Base-by-base conservation (phyloP, 192 early-diverging fungal genomes). In the Gryganskiella cystojenkinii region DNA sequence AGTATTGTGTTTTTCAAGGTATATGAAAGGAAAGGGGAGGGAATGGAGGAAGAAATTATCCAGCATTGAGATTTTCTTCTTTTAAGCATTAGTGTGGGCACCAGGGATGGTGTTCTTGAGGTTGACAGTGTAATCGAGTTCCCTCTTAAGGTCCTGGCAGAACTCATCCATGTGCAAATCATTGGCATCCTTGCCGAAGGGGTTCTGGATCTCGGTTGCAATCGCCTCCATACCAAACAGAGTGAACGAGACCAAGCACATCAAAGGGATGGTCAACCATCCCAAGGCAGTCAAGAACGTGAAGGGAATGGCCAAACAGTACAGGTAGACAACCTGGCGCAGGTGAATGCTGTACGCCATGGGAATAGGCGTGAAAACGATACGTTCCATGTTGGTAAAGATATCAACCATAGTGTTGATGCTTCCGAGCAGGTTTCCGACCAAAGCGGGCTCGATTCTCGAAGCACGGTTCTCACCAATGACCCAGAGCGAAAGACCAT, bases 141-240 rank as follows among this genome's bases (percentile, higher is more conserved):
- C 87, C 20, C 74, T 67, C 59, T 85, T 84, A 30, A 88, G 37
- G 55, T 85, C 78, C 2, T 75, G 78, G 40, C 87, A 86, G 69
- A 85, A 85, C 34, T 78, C 71, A 37, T 86, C 80, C 63, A 88
- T 64, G 33, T 84, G 83, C 27, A 89, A 52, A 72, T 87, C 86
- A 61, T 89, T 89, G 20, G 67, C 62, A 46, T 86, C 81, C 49
- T 80, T 76, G 68, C 82, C 86, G 55, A 87, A 68, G 22, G 94
- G 94, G 79, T 96, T 94, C 71, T 96, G 93, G 56, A 96, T 93
- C 82, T 95, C 90, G 11, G 54, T 55, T 61, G 80, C 74, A 70
- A 95, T 95, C 40, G 83, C 85, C 64, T 93, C 90, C 69, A 94
- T 90, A 67, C 95, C 95, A 54, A 93, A 87, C 65, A 94, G 80